A percentile compares a stretch with the other conserved stretches of the same genome.
Evolutionary conservation across 2,329 filamentous ascomycete genomes (phyloP).

Genomic region (Alternaria brassicae): DNA sequence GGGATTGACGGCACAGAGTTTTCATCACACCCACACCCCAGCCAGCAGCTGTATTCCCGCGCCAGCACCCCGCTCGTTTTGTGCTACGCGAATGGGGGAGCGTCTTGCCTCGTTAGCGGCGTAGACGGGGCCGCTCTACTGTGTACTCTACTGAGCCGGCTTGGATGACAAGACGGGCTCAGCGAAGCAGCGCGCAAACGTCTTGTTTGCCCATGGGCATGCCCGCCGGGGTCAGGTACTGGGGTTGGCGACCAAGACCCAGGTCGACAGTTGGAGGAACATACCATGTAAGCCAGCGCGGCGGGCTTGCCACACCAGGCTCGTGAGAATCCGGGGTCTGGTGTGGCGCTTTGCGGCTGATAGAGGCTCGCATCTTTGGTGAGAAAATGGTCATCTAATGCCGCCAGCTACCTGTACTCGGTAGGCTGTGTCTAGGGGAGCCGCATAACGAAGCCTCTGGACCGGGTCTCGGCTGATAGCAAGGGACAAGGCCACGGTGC

Average conservation of each 20-base stretch:
- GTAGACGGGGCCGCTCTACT: conserved; percentile 15
- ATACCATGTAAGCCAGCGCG: conserved; percentile 28
- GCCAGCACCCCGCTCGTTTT: conserved; percentile 32
- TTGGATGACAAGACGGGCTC: conserved; percentile 23
- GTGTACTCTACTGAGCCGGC: conserved; percentile 18
- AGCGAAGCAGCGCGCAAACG: conserved; percentile 16
- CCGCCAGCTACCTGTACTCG: conserved; percentile 4
- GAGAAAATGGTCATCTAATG: conserved; percentile 27
- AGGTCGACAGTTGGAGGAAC: conserved; percentile 23
- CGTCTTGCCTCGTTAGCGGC: conserved; percentile 1
- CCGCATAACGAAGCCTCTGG: conserved; percentile 9
- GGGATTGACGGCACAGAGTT: conserved; percentile 40
- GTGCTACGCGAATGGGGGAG: conserved; percentile 24
- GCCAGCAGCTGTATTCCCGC: conserved; percentile 14
- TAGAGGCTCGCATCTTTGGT: conserved; percentile 27
- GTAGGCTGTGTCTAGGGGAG: conserved; percentile 1
- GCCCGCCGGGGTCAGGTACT: conserved; percentile 20
- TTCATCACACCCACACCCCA: conserved; percentile 28
- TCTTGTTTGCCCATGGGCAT: conserved; percentile 11
- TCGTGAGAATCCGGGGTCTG: conserved; percentile 16
- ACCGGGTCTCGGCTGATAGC: conserved; percentile 13
- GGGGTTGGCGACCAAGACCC: conserved; percentile 19
- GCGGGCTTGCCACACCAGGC: conserved; percentile 3
- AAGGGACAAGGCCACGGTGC: conserved; percentile 11
- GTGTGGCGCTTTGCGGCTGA: conserved; percentile 13